These are phyloP conservation scores for Aureobasidium pullulans DNA, from an alignment of 2,329 filamentous ascomycete genomes.

Conservation along the genomic window DNA sequence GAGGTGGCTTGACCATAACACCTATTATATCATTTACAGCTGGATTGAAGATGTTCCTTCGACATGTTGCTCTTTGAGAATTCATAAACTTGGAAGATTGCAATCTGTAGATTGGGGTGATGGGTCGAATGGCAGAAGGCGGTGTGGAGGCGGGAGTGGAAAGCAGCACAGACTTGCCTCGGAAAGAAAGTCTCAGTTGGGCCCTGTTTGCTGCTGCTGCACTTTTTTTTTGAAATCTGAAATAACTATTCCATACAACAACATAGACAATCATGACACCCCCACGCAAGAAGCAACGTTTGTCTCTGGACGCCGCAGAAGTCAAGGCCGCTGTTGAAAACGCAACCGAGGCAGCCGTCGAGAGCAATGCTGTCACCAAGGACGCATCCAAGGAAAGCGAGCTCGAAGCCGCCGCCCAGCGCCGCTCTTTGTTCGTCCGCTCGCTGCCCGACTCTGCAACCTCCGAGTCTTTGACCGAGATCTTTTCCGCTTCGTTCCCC, in stretches of 20 bases:
- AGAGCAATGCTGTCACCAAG: constrained; percentile 4
- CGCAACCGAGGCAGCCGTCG: constrained; percentile 17
- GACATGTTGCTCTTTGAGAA: too few relatives aligned
- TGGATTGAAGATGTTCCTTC: too few relatives aligned
- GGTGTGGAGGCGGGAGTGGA: not conserved
- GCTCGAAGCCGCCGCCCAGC: constrained; percentile 15
- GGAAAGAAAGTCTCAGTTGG: not conserved
- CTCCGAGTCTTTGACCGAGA: constrained; percentile 71
- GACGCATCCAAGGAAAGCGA: constrained; percentile 6
- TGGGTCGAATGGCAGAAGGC: not conserved
- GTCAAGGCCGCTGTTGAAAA: constrained; percentile 24
- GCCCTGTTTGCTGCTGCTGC: constrained; percentile 3
- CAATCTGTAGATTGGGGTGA: not conserved
- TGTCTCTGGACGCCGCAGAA: constrained; percentile 31
- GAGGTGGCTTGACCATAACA: too few relatives aligned
- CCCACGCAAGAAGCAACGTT: constrained; percentile 34
- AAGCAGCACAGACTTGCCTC: not conserved
- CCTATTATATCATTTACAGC: too few relatives aligned
- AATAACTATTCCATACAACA: not conserved
- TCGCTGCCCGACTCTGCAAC: constrained; percentile 73
- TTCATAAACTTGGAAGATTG: too few relatives aligned
- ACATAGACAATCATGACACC: constrained; percentile 27
- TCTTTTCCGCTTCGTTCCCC: constrained; percentile 90
- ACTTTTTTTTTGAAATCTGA: not conserved
- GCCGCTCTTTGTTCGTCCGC: constrained; percentile 72